Conservation (phyloP, 1,284 basidiomycete species). For the Pholiota adiposa region DNA sequence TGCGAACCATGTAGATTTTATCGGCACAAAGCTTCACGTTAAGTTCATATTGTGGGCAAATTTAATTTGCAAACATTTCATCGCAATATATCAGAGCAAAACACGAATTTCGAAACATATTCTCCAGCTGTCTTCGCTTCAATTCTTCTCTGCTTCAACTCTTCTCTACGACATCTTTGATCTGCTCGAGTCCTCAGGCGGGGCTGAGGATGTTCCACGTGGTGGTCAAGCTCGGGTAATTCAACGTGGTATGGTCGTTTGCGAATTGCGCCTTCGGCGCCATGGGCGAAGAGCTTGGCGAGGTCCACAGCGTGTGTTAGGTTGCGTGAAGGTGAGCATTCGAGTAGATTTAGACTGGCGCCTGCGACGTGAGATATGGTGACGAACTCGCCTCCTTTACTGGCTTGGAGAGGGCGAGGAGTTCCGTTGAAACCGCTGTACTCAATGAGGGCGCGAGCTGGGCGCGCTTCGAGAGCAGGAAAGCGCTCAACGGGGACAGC, state of each 20-base stretch:
- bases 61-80: too few species aligned
- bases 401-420: not conserved
- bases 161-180: too few species aligned
- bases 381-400: not conserved
- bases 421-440: constrained; percentile 7
- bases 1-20: too few species aligned
- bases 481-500: not conserved
- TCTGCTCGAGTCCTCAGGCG: too few species aligned
- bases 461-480: not conserved
- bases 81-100: too few species aligned
- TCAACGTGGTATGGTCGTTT: not conserved
- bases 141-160: too few species aligned
- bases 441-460: not conserved
- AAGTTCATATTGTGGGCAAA: too few species aligned
- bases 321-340: not conserved
- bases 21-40: too few species aligned
- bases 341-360: too few species aligned
- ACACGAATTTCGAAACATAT: too few species aligned
- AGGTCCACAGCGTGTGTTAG: not conserved
- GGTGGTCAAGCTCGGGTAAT: not conserved
- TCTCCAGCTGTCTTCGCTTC: too few species aligned
- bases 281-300: not conserved
- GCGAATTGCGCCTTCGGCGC: not conserved
- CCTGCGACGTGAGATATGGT: not conserved
- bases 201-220: not conserved